phyloP scores from a whole-genome alignment of 306 rosid species.

The Medicago arabica region DNA sequence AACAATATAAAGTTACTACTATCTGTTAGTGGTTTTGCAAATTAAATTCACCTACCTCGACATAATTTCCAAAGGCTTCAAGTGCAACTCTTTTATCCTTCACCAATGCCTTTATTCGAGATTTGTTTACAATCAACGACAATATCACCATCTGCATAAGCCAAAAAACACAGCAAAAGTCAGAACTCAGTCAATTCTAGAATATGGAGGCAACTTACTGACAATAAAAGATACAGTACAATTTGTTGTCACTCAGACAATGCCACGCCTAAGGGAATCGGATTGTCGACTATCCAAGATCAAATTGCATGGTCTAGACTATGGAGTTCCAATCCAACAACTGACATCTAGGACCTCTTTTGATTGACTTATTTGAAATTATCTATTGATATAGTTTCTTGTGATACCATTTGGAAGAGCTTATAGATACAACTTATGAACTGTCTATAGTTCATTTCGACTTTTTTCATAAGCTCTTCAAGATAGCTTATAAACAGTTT shows the following conservation, averaged over 20 bases:
- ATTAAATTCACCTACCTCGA: slow-evolving; percentile 67
- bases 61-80: slow-evolving; percentile 93
- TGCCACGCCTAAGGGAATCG: neutral
- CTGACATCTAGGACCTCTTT: too few relatives aligned
- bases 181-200: slow-evolving; percentile 3
- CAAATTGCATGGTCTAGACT: too few relatives aligned
- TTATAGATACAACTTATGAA: too few relatives aligned
- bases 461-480: too few relatives aligned
- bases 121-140: slow-evolving; percentile 80
- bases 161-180: slow-evolving; percentile 44
- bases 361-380: too few relatives aligned
- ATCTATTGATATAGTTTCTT: too few relatives aligned
- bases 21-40: slow-evolving; percentile 17
- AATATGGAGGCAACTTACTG: slow-evolving; percentile 7
- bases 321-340: too few relatives aligned
- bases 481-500: too few relatives aligned
- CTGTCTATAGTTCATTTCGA: too few relatives aligned
- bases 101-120: slow-evolving; percentile 80
- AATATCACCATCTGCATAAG: slow-evolving; percentile 83
- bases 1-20: slow-evolving; percentile 10
- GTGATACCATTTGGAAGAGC: too few relatives aligned
- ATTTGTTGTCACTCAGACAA: neutral
- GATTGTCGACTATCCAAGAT: neutral
- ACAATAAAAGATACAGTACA: neutral
- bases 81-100: slow-evolving; percentile 87